Evolutionary conservation across 176 grass and related monocot species (phyloP).

Genomic region (Alopecurus myosuroides): DNA sequence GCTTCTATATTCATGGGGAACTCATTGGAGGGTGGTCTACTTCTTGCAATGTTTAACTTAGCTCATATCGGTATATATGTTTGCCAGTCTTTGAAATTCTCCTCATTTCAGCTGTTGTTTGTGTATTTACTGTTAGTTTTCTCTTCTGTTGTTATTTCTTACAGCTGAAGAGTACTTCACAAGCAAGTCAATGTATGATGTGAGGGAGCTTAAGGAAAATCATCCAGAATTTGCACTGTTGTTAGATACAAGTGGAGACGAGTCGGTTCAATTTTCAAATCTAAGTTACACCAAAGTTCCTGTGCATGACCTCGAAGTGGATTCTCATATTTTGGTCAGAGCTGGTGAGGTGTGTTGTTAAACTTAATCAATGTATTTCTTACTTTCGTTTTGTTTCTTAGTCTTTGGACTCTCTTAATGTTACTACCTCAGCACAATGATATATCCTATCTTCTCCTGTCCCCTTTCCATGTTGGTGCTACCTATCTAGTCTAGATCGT

Average conservation of each 20-base stretch:
- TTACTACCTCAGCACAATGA: not conserved
- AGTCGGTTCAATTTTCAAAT: slow-evolving; percentile 64
- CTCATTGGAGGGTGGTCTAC: slow-evolving; percentile 90
- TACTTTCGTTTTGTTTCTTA: slow-evolving; percentile 1
- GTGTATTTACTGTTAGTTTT: not conserved
- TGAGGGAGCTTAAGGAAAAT: slow-evolving; percentile 91
- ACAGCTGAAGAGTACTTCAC: slow-evolving; percentile 97
- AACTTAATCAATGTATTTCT: not conserved
- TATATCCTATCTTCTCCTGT: not conserved
- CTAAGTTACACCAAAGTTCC: slow-evolving; percentile 84
- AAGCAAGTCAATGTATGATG: slow-evolving; percentile 89
- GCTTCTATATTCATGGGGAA: slow-evolving; percentile 99
- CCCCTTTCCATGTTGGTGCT: not conserved
- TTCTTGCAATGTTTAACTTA: slow-evolving; percentile 99
- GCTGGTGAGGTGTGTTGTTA: slow-evolving; percentile 85
- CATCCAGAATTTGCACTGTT: slow-evolving; percentile 90
- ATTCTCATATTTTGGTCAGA: slow-evolving; percentile 86
- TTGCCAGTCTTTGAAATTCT: not conserved
- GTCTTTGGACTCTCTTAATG: not conserved
- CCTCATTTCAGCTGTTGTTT: not conserved
- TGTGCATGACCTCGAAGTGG: slow-evolving; percentile 90
- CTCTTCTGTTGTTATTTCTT: slow-evolving; percentile 21
- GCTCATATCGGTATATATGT: slow-evolving; percentile 85
- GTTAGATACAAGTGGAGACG: slow-evolving; percentile 54
- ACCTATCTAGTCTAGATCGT: not conserved